phyloP scores from a whole-genome alignment of 1,284 basidiomycete genomes.

The Naganishia liquefaciens region DNA sequence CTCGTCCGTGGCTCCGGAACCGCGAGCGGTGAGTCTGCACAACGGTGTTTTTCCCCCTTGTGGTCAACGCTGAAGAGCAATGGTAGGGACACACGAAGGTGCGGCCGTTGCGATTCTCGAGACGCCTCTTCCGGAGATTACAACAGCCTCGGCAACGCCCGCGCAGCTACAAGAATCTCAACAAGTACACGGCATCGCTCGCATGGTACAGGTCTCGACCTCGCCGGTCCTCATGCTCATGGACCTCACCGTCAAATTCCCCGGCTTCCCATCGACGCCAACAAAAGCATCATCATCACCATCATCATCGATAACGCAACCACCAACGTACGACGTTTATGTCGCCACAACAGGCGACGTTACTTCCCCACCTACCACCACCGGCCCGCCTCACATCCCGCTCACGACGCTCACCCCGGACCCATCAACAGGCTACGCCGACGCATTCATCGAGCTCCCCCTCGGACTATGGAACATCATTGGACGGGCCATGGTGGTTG shows the following conservation, averaged over 20 bases:
- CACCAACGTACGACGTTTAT: constrained; percentile 47
- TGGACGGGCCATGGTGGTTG: constrained; percentile 53
- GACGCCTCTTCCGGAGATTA: constrained; percentile 46
- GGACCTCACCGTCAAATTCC: constrained; percentile 53
- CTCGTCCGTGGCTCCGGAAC: constrained; percentile 50
- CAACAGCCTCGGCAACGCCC: constrained; percentile 38
- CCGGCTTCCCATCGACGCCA: constrained; percentile 32
- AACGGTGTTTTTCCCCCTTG: neutral
- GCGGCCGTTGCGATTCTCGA: constrained; percentile 55
- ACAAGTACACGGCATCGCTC: constrained; percentile 55
- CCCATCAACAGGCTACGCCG: constrained; percentile 52
- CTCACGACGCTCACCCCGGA: constrained; percentile 49
- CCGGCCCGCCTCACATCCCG: constrained; percentile 42
- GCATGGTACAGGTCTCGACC: constrained; percentile 51
- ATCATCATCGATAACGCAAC: constrained; percentile 34
- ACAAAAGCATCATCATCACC: constrained; percentile 35
- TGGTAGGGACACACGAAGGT: constrained; percentile 33
- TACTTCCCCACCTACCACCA: constrained; percentile 49
- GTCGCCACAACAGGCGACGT: constrained; percentile 52
- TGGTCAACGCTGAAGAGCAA: neutral
- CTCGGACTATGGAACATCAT: constrained; percentile 55
- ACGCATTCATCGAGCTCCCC: constrained; percentile 53
- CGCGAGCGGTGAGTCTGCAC: constrained; percentile 20
- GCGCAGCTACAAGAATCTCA: constrained; percentile 47
- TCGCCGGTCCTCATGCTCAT: constrained; percentile 50